Percentiles rank a stretch among this genome's conserved stretches.
phyloP scores from a whole-genome alignment of 2,329 filamentous ascomycete species.

The Sordariomycetes sp. region DNA sequence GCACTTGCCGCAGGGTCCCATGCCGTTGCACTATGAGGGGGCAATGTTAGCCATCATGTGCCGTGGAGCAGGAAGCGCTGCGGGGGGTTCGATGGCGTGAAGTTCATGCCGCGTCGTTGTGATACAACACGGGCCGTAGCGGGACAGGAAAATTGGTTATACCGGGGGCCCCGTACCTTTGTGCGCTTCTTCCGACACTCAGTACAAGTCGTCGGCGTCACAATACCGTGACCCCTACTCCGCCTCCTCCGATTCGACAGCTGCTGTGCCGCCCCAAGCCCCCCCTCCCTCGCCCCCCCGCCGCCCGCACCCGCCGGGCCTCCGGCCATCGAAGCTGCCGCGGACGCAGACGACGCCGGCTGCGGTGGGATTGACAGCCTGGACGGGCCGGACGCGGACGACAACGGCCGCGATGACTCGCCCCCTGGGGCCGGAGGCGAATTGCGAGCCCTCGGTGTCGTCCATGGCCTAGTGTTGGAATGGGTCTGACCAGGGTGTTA shows the following conservation, averaged over 20 bases:
- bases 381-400: background rate
- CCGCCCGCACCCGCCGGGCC: background rate
- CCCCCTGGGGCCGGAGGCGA: background rate
- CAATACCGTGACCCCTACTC: slow-evolving; percentile 42
- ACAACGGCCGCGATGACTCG: background rate
- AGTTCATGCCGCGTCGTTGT: background rate
- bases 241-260: slow-evolving; percentile 42
- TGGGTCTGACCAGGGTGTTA: too few relatives aligned
- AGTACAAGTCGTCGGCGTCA: slow-evolving; percentile 51
- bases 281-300: background rate
- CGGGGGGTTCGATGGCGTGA: too few relatives aligned
- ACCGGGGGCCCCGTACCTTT: slow-evolving; percentile 30
- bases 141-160: background rate
- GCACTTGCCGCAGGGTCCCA: slow-evolving; percentile 44
- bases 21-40: slow-evolving; percentile 50
- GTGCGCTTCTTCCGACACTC: slow-evolving; percentile 53
- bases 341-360: slow-evolving; percentile 5
- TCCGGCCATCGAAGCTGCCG: too few relatives aligned
- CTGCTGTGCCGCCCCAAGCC: slow-evolving; percentile 10
- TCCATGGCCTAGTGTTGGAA: too few relatives aligned
- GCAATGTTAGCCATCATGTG: background rate
- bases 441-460: background rate
- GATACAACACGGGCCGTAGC: background rate
- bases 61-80: background rate
- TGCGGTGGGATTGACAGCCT: background rate